Base-by-base conservation (phyloP, 2,329 filamentous ascomycete genomes). In the Fusarium paranaense region DNA sequence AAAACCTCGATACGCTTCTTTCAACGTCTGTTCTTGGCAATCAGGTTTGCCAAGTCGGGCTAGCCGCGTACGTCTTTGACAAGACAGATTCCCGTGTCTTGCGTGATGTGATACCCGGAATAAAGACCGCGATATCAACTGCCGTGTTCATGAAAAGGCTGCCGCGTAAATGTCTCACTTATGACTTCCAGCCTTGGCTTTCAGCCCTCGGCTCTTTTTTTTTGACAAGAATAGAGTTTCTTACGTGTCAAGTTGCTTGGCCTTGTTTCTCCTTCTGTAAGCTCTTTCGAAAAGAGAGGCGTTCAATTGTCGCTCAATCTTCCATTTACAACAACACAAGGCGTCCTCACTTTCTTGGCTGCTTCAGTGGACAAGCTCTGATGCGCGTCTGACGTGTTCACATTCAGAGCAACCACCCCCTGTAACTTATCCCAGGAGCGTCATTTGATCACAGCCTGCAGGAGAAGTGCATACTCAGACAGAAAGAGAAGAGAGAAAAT, bases 351-450 rank as follows among this genome's bases (percentile, higher is more conserved):
- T 45, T 47, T 25, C 72, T 64, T 62, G 64, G 72, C 71, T 57
- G 52, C 33, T 38, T 52, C 16, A 2, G 50, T 40, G 60, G 71
- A 52, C 59, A n/a, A 35, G 56, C 37, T 33, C 54, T 66, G 66
- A 75, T 76, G 67, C 63, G 56, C 10, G 37, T 67, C 74, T 76
- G 74, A 76, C 74, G 74, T 76, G 74, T 66, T 38, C 56, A 25
- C 57, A 11, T 27, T 47, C 22, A 47, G 20, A 47, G 20, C 13
- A 65, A 47, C 42, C n/a, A 27, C 16, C 47, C 47, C 47, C n/a
- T 52, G 27, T 52, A 32, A n/a, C 25, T 50, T 50, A 50, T 35
- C 25, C 30, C 25, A 2, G 16, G n/a, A 32, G 27, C 38, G 52
- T 64, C 32, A 62, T 57, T 54, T 40, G 58, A 38, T 32, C 45